Base-by-base conservation (phyloP, 352 stramenopile genomes). In the Pelagophyceae sp. region DNA sequence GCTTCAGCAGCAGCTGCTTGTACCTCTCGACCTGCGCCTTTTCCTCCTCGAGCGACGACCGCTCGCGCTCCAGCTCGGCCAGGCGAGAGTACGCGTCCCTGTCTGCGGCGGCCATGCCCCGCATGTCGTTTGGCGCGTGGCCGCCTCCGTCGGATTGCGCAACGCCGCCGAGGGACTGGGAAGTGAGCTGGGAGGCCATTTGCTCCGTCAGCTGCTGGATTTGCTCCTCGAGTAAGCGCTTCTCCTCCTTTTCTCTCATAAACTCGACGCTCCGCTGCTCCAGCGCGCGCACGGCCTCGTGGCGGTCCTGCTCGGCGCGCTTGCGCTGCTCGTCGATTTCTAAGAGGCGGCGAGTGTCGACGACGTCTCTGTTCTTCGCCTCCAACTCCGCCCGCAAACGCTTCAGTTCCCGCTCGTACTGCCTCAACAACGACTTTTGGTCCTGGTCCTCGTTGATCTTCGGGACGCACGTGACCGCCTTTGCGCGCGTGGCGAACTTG, bases 11-110 rank as follows among this genome's bases (percentile, higher is more conserved):
- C 25, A 97, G 82, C 72, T 96, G 92, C 81, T 98, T 98, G 86
- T 98, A 98, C 32, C 93, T 85, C 76, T 98, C 93, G 23, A 97
- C 93, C 79, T 97, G 91, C 5, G 93, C 91, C 70, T 97, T 97
- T 78, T 97, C 93, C 77, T 96, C 89, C 54, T 96, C 92, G 50
- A 97, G 97, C 1, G 85, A 94, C 80, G 96, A 91, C 5, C 92
- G 86, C 79, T 98, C 93, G 31, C 93, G 92, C 82, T 98, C 93
- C 6, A 98, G 82, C 50, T 97, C 93, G 0, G 91, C 92, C 11
- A 98, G 81, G 1, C 90, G 89, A 27, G 85, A 90, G 72, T 95
- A 54, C 45, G n/a, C n/a, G n/a, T n/a, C n/a, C n/a, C n/a, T n/a
- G n/a, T n/a, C n/a, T n/a, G n/a, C 40, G 17, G 81, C 51, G 74